These are phyloP conservation scores for Alternaria solani DNA, from an alignment of 2,329 filamentous ascomycete species.

Conservation along the genomic window DNA sequence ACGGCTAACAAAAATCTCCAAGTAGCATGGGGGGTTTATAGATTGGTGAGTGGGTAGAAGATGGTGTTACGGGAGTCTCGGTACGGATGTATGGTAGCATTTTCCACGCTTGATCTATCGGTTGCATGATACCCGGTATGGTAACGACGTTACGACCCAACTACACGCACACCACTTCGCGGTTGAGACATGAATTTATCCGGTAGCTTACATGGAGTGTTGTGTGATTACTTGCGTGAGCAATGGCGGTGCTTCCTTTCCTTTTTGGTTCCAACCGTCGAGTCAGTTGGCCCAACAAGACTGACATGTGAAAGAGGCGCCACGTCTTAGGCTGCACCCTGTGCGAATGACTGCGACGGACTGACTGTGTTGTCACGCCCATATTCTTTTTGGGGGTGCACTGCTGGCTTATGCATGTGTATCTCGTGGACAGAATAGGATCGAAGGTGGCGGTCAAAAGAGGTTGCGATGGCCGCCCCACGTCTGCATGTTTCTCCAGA, in stretches of 20 bases:
- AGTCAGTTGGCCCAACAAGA: not conserved
- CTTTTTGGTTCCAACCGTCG: not conserved
- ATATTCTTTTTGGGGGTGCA: slow-evolving; percentile 5
- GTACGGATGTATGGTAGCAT: not conserved
- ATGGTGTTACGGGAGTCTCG: not conserved
- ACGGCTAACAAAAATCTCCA: slow-evolving; percentile 14
- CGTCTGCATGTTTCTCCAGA: slow-evolving; percentile 18
- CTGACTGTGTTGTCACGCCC: slow-evolving; percentile 3
- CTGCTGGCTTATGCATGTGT: slow-evolving; percentile 20
- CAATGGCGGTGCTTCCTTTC: not conserved
- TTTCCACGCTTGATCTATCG: not conserved
- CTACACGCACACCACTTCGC: not conserved
- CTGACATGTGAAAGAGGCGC: slow-evolving; percentile 18
- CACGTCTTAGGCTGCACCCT: not conserved
- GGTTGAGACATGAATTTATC: not conserved
- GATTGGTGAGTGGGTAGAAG: not conserved
- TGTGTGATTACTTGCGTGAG: not conserved
- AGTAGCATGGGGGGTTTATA: not conserved
- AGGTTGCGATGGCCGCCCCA: slow-evolving; percentile 19
- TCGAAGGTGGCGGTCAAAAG: slow-evolving; percentile 11
- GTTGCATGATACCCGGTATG: slow-evolving; percentile 2
- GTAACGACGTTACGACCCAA: not conserved
- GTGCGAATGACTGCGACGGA: slow-evolving; percentile 6
- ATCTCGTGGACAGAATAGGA: slow-evolving; percentile 24
- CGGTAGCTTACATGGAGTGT: not conserved